A percentile compares a stretch with the other conserved stretches of the same genome.
Evolutionary conservation across 768 basidiomycete genomes (phyloP).

Genomic region (Calocybe cyanea): DNA sequence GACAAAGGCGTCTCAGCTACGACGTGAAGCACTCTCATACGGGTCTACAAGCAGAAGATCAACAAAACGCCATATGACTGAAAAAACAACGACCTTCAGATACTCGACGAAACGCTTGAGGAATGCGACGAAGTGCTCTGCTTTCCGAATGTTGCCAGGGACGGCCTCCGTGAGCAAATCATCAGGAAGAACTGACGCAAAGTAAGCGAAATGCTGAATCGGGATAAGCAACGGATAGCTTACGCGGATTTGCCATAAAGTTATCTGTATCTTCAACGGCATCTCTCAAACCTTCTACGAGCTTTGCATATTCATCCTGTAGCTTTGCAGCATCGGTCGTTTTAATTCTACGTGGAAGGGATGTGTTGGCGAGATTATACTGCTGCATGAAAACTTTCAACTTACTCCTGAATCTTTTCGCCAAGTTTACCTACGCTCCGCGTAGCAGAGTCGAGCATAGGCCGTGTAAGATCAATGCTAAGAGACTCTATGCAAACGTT

Average conservation of each 20-base stretch:
- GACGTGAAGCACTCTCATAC: conserved; percentile 99
- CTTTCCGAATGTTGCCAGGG: conserved; percentile 97
- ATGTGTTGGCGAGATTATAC: neutral
- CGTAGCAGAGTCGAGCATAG: conserved; percentile 94
- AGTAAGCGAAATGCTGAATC: conserved; percentile 2
- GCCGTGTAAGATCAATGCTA: conserved; percentile 94
- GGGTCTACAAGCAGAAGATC: conserved; percentile 54
- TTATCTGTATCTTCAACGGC: conserved; percentile 72
- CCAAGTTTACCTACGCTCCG: conserved; percentile 82
- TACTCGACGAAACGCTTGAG: conserved; percentile 98
- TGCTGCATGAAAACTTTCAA: conserved; percentile 8
- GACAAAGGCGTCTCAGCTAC: conserved; percentile 97
- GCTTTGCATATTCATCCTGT: conserved; percentile 93
- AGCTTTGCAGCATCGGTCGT: conserved; percentile 88
- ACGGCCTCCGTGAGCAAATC: conserved; percentile 94
- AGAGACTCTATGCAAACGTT: conserved; percentile 99
- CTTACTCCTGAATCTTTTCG: conserved; percentile 94
- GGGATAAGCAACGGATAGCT: conserved; percentile 10
- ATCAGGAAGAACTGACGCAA: conserved; percentile 75
- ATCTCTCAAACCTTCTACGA: conserved; percentile 92
- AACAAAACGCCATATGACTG: neutral
- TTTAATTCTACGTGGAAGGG: conserved; percentile 69
- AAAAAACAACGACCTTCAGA: conserved; percentile 63
- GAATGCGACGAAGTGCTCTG: conserved; percentile 98
- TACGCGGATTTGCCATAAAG: conserved; percentile 88